Evolutionary conservation across 192 early-diverging fungal species (phyloP), one percentile per base, ranked within the genome.

Genomic region (Backusella sp.): DNA sequence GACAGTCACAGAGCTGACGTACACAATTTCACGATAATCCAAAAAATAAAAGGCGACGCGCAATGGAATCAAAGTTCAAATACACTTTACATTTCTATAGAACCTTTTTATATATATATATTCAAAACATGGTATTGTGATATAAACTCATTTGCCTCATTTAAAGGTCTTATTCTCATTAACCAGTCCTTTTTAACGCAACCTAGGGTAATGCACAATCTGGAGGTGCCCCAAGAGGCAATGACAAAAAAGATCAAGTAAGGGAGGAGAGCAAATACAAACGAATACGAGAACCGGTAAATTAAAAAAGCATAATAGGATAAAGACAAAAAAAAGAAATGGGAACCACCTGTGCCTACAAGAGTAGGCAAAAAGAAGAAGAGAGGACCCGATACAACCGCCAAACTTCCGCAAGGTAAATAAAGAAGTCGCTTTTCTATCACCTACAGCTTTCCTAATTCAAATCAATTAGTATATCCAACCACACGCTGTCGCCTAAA

Each of bases 361-460:
- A 92, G 96, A 66, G 95, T 98, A 23, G 97, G 98, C 73, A 97
- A 98, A 87, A 96, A 96, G 90, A 99, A 99, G 92, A 91, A 88
- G 81, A 90, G 89, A 82, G 97, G 98, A 23, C 96, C 96, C 37
- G 96, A 98, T 75, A 88, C 96, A 62, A 88, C 91, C 7, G 83
- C 88, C 72, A 99, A 98, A 84, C 87, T 99, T 44, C 98, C 98
- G 39, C 90, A 93, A 79, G 93, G 95, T 96, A 86, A 66, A n/a
- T n/a, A n/a, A n/a, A n/a, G 1, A 7, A 21, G 17, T 6, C 1
- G 6, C 1, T 39, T 11, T 11, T 35, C 4, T n/a, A 32, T 32
- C 32, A 32, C 56, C 37, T 59, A 72, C 44, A 72, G 28, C 65
- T 32, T 44, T 66, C 59, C 2, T 32, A 32, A 44, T 26, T 66